Conservation (phyloP, 495 filamentous ascomycete genomes). For the Aspergillus coremiiformis region DNA sequence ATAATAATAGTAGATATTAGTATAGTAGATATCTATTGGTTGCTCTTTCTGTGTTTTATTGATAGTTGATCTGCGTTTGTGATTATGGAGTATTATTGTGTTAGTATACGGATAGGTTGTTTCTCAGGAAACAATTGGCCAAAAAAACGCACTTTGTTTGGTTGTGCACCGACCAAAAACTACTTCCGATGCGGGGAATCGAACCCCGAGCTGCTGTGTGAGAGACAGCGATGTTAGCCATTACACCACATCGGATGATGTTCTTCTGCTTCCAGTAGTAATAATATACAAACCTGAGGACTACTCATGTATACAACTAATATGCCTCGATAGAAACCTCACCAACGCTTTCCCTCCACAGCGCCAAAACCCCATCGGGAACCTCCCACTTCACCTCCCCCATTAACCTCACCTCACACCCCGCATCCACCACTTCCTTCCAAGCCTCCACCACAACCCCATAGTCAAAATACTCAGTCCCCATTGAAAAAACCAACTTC, state of each 20-base stretch:
- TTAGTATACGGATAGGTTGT: too few species aligned
- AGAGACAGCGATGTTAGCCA: slow-evolving; percentile 27
- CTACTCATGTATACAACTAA: too few species aligned
- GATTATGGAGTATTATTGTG: too few species aligned
- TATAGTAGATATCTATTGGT: too few species aligned
- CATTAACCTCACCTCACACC: background rate
- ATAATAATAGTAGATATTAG: too few species aligned
- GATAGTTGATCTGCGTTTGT: too few species aligned
- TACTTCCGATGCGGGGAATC: slow-evolving; percentile 26
- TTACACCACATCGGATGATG: slow-evolving; percentile 27
- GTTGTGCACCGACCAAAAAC: background rate
- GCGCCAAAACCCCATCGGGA: background rate
- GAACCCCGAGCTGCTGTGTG: slow-evolving; percentile 30
- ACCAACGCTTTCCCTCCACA: background rate
- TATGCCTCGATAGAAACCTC: background rate
- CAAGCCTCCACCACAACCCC: background rate
- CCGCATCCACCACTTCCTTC: background rate
- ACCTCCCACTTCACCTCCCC: background rate
- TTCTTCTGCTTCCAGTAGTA: background rate
- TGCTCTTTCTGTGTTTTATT: too few species aligned
- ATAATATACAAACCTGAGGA: too few species aligned
- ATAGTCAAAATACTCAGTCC: background rate
- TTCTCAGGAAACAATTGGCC: too few species aligned
- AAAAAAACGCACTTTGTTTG: too few species aligned
- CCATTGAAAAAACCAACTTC: background rate